Conservation (phyloP, 345 rosid species). For the Excoecaria agallocha region DNA sequence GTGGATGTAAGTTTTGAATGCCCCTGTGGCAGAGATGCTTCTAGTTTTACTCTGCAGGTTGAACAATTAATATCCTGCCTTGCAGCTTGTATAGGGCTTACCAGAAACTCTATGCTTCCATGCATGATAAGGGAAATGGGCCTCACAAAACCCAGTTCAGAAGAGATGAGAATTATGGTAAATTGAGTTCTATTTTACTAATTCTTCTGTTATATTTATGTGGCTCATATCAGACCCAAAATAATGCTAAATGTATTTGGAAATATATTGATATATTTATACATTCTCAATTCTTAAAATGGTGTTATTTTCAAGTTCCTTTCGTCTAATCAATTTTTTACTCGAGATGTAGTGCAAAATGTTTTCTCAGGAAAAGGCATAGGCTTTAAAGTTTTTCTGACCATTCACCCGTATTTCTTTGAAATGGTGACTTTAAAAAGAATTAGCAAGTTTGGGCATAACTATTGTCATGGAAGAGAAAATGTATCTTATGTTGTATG, state of each 20-base stretch:
- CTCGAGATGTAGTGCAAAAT: not conserved
- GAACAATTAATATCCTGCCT: conserved; percentile 18
- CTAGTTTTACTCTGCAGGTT: conserved; percentile 3
- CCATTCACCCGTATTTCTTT: not conserved
- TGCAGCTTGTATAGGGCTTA: conserved; percentile 93
- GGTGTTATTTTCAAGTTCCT: not conserved
- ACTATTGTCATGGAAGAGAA: not conserved
- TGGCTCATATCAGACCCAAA: not conserved
- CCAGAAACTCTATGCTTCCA: conserved; percentile 79
- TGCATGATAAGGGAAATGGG: conserved; percentile 82
- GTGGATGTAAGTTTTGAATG: not conserved
- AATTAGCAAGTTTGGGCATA: not conserved
- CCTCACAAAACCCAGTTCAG: conserved; percentile 96
- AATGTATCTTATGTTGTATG: not conserved
- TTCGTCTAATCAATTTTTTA: not conserved
- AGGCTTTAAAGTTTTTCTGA: not conserved
- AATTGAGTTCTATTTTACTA: not conserved
- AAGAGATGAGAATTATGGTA: conserved; percentile 91
- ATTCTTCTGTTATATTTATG: not conserved
- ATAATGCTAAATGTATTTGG: not conserved
- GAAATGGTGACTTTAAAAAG: not conserved
- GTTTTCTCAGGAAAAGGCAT: not conserved
- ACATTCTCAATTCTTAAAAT: not conserved
- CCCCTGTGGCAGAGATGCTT: conserved; percentile 4
- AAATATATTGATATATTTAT: not conserved